Percentiles rank a stretch among this genome's conserved stretches.
phyloP scores from a whole-genome alignment of 1,284 basidiomycete species.

The Phenoliferia sp. region DNA sequence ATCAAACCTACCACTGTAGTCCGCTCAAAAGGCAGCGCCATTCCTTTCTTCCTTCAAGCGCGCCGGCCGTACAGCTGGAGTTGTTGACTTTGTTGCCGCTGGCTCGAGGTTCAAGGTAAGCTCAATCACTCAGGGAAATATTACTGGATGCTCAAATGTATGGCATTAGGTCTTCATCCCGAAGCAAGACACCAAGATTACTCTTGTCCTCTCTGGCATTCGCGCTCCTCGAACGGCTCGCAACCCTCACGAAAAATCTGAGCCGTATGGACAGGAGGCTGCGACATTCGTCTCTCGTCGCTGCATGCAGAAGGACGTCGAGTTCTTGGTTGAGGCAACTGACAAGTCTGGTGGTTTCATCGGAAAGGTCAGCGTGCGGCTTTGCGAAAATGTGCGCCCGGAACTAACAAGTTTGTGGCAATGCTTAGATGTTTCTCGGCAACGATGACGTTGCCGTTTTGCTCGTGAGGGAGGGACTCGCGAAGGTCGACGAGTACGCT shows the following conservation, averaged over 20 bases:
- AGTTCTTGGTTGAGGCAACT: conserved; percentile 80
- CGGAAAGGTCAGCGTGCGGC: conserved; percentile 47
- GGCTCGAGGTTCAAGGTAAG: conserved; percentile 87
- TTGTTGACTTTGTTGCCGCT: conserved; percentile 89
- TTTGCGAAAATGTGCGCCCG: conserved; percentile 43
- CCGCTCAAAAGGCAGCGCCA: conserved; percentile 59
- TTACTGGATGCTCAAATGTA: not conserved
- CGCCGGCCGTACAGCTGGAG: conserved; percentile 69
- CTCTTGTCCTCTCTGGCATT: conserved; percentile 67
- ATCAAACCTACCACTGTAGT: conserved; percentile 45
- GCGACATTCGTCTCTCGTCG: conserved; percentile 70
- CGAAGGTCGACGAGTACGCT: conserved; percentile 81
- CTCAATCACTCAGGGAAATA: not conserved
- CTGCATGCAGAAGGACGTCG: conserved; percentile 91
- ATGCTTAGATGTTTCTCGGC: conserved; percentile 45
- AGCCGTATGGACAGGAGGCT: conserved; percentile 82
- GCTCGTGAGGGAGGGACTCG: conserved; percentile 71
- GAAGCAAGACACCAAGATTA: conserved; percentile 85
- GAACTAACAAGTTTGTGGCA: not conserved
- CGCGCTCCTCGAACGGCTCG: conserved; percentile 45
- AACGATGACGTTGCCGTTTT: conserved; percentile 77
- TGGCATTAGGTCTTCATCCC: conserved; percentile 65
- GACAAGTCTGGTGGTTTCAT: conserved; percentile 98
- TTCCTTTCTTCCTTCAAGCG: conserved; percentile 92
- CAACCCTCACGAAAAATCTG: conserved; percentile 75